These are phyloP conservation scores for Scutellaria barbata DNA, from an alignment of 257 asterid genomes.

Conservation along the genomic window DNA sequence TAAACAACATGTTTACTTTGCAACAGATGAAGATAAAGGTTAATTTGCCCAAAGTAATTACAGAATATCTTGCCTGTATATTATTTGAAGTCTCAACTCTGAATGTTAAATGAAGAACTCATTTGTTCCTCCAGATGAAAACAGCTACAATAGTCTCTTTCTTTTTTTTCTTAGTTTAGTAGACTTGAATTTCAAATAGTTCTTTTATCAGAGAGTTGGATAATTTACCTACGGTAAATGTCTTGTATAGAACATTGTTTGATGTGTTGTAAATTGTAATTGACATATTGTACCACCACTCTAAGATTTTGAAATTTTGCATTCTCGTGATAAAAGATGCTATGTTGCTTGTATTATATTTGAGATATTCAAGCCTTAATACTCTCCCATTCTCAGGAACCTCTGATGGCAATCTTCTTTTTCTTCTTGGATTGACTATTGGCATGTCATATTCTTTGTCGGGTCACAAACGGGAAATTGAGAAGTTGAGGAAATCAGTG, in stretches of 20 bases:
- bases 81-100: not conserved
- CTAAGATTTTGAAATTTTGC: not conserved
- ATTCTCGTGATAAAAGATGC: not conserved
- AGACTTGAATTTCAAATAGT: not conserved
- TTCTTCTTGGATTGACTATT: conserved; percentile 61
- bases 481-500: conserved; percentile 54
- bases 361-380: conserved; percentile 20
- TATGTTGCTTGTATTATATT: conserved; percentile 1
- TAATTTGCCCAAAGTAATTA: not conserved
- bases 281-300: not conserved
- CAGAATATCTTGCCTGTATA: not conserved
- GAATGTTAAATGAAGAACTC: not conserved
- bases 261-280: conserved; percentile 22
- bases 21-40: too few species aligned
- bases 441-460: conserved; percentile 56
- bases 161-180: not conserved
- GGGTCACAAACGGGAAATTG: conserved; percentile 54
- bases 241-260: not conserved
- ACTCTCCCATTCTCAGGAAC: conserved; percentile 55
- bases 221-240: not conserved
- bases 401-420: conserved; percentile 44
- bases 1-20: not conserved
- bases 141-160: not conserved
- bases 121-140: not conserved
- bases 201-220: not conserved